phyloP scores from a whole-genome alignment of 306 rosid genomes.

The Prunus mira region DNA sequence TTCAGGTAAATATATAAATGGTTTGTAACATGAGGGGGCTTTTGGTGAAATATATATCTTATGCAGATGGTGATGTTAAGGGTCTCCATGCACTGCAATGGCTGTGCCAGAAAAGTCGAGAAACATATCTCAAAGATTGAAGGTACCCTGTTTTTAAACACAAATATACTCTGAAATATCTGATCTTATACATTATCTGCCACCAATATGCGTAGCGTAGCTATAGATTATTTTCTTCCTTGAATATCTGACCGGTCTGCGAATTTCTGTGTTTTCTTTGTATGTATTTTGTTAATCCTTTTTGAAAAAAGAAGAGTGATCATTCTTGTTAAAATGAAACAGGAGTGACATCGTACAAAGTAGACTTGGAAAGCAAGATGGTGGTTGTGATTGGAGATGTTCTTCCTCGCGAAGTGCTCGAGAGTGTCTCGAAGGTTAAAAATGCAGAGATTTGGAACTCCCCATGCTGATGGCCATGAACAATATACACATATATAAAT shows the following conservation, averaged over 20 bases:
- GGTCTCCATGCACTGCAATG: constrained; percentile 95
- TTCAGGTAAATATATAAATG: not conserved
- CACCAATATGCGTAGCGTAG: no score
- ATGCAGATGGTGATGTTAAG: constrained; percentile 70
- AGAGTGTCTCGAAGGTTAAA: constrained; percentile 82
- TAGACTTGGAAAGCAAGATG: constrained; percentile 73
- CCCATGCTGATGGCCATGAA: constrained; percentile 13
- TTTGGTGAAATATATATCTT: not conserved
- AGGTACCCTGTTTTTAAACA: constrained; percentile 36
- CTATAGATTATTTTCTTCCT: no score
- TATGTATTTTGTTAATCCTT: not conserved
- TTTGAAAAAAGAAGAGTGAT: no score
- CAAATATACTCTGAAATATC: no score
- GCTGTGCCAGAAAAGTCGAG: constrained; percentile 90
- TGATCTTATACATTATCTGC: no score
- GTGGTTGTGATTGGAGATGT: constrained; percentile 85
- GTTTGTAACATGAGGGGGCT: not conserved
- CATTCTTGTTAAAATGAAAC: constrained; percentile 4
- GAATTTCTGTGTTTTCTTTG: not conserved
- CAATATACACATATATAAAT: not conserved
- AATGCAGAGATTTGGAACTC: constrained; percentile 65
- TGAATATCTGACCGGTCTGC: not conserved
- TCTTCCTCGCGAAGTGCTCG: constrained; percentile 76
- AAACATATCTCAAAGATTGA: constrained; percentile 81
- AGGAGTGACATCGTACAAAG: constrained; percentile 82